Evolutionary conservation across 1,284 basidiomycete species (phyloP).

Genomic region (Moniliophthora roreri): DNA sequence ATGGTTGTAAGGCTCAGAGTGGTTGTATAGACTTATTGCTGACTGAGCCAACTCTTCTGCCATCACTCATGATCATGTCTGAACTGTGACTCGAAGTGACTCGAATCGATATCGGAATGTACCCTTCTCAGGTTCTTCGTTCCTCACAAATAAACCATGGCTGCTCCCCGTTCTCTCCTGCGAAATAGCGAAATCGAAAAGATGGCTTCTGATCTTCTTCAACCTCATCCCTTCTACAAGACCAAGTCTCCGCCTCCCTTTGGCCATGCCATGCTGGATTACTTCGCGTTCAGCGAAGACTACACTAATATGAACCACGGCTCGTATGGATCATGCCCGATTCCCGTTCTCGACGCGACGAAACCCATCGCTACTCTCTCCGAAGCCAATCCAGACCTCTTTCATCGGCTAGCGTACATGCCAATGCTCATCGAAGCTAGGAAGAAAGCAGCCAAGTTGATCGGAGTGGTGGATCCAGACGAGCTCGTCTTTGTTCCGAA

Average conservation of each 20-base stretch:
- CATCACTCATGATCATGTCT: too few species aligned
- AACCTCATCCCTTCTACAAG: constrained; percentile 13
- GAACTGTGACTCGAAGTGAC: too few species aligned
- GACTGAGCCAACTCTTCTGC: too few species aligned
- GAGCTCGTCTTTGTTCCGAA: constrained; percentile 71
- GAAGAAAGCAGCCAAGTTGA: constrained; percentile 53
- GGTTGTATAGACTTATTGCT: too few species aligned
- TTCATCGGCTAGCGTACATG: constrained; percentile 46
- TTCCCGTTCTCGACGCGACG: constrained; percentile 54
- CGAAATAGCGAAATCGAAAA: too few species aligned
- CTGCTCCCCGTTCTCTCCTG: too few species aligned
- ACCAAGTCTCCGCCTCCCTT: constrained; percentile 43
- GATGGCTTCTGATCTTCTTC: neutral
- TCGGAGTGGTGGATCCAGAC: constrained; percentile 53
- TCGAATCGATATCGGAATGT: too few species aligned
- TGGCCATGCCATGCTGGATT: constrained; percentile 56
- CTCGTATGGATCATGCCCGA: constrained; percentile 68
- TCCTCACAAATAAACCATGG: too few species aligned
- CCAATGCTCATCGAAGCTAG: constrained; percentile 44
- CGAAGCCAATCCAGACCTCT: constrained; percentile 66
- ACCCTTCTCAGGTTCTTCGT: too few species aligned
- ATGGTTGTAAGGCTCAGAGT: too few species aligned
- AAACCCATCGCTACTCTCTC: constrained; percentile 42
- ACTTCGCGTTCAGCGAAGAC: constrained; percentile 47
- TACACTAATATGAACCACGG: constrained; percentile 71